Conservation (phyloP, 2,329 filamentous ascomycete species). For the Alternaria novae-zelandiae region DNA sequence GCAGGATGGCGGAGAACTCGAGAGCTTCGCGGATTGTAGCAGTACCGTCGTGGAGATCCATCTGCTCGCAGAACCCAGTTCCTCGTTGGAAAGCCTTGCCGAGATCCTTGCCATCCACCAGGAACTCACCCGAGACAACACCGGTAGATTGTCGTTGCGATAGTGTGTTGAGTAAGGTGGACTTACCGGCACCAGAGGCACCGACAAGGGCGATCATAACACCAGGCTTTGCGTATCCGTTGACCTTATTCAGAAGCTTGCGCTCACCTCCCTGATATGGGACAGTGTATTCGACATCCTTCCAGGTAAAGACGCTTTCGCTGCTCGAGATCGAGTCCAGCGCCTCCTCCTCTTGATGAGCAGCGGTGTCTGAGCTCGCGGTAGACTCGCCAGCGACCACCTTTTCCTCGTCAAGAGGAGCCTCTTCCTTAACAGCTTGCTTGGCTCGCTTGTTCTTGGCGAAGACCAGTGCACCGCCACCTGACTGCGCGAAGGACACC, state of each 20-base stretch:
- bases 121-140: slow-evolving; percentile 70
- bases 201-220: slow-evolving; percentile 83
- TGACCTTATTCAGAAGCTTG: slow-evolving; percentile 71
- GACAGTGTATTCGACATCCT: slow-evolving; percentile 68
- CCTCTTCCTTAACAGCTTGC: slow-evolving; percentile 56
- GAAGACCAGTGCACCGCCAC: slow-evolving; percentile 74
- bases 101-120: slow-evolving; percentile 71
- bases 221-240: slow-evolving; percentile 80
- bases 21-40: slow-evolving; percentile 72
- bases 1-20: slow-evolving; percentile 70
- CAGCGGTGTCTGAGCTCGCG: slow-evolving; percentile 26
- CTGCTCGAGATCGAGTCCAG: slow-evolving; percentile 47
- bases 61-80: slow-evolving; percentile 75
- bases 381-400: slow-evolving; percentile 37
- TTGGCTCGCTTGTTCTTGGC: slow-evolving; percentile 70
- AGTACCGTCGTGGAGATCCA: slow-evolving; percentile 73
- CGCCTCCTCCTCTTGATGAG: slow-evolving; percentile 37
- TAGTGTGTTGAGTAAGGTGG: slow-evolving; percentile 78
- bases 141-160: slow-evolving; percentile 74
- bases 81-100: slow-evolving; percentile 67
- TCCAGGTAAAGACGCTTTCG: slow-evolving; percentile 49
- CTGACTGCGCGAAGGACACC: slow-evolving; percentile 66
- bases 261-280: slow-evolving; percentile 69
- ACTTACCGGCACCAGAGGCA: slow-evolving; percentile 82
- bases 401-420: slow-evolving; percentile 65